These are phyloP conservation scores for Ruellia speciosa DNA, from an alignment of 305 asterid species.

Conservation along the genomic window DNA sequence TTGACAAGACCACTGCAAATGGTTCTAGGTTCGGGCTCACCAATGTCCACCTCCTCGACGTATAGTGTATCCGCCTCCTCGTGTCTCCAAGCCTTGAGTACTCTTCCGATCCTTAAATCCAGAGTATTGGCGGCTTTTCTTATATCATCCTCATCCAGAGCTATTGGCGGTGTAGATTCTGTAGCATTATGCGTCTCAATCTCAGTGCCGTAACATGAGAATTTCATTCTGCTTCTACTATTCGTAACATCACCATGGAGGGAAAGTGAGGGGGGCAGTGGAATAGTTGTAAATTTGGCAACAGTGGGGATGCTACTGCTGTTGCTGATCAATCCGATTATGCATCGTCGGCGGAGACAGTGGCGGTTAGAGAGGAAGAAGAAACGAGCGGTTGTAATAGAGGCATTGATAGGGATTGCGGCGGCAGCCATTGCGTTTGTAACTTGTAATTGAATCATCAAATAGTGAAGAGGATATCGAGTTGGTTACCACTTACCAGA, in stretches of 20 bases:
- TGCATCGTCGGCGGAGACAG: neutral
- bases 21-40: slow-evolving; percentile 77
- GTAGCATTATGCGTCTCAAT: slow-evolving; percentile 17
- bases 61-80: slow-evolving; percentile 92
- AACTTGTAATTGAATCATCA: too few relatives aligned
- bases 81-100: slow-evolving; percentile 72
- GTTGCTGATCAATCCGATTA: neutral
- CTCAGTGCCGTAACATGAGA: slow-evolving; percentile 32
- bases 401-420: neutral
- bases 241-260: neutral
- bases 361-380: neutral
- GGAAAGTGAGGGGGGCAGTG: slow-evolving; percentile 1
- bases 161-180: neutral
- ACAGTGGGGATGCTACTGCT: neutral
- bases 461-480: too few relatives aligned
- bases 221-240: slow-evolving; percentile 1
- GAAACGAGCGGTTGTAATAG: neutral
- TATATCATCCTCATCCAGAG: slow-evolving; percentile 19
- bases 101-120: slow-evolving; percentile 74
- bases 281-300: neutral
- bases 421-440: neutral
- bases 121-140: slow-evolving; percentile 61
- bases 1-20: slow-evolving; percentile 91
- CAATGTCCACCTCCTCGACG: slow-evolving; percentile 93
- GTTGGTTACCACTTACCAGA: too few relatives aligned